phyloP scores from a whole-genome alignment of 306 rosid species.

The Casuarina cunninghamiana region DNA sequence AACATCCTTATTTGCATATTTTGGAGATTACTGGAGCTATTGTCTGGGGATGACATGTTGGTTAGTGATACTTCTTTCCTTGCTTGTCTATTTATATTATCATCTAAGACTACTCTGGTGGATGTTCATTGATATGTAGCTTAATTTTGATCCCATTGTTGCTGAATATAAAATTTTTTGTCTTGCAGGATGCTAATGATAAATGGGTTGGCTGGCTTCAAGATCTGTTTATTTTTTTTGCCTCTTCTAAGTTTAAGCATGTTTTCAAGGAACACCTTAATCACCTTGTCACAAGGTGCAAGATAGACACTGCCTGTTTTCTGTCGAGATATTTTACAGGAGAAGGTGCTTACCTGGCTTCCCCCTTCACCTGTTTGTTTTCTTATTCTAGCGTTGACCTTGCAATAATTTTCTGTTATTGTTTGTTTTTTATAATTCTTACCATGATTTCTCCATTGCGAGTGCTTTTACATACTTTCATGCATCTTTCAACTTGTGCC shows the following conservation, averaged over 20 bases:
- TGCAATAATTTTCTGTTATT: constrained; percentile 4
- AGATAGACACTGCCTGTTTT: constrained; percentile 55
- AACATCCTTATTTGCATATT: constrained; percentile 61
- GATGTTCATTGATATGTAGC: not conserved
- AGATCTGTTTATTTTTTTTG: constrained; percentile 71
- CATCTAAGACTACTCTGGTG: constrained; percentile 13
- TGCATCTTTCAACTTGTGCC: not conserved
- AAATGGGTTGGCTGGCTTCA: constrained; percentile 58
- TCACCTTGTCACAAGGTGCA: constrained; percentile 59
- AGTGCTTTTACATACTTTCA: not conserved
- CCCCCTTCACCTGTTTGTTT: constrained; percentile 18
- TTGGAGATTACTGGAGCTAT: constrained; percentile 68
- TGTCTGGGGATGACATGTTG: constrained; percentile 49
- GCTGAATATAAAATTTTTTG: constrained; percentile 17
- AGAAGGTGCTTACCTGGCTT: constrained; percentile 58
- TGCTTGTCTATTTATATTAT: constrained; percentile 13
- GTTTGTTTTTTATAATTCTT: not conserved
- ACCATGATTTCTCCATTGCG: not conserved
- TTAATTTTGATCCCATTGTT: constrained; percentile 11
- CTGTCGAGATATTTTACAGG: constrained; percentile 69
- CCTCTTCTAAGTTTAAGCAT: constrained; percentile 58
- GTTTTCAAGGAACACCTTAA: constrained; percentile 68
- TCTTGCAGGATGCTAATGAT: constrained; percentile 62
- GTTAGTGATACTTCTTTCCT: constrained; percentile 48
- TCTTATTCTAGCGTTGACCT: constrained; percentile 6